A percentile compares a stretch with the other conserved stretches of the same genome.
Evolutionary conservation across 2,329 filamentous ascomycete genomes (phyloP).

Genomic region (Trichophyton rubrum): DNA sequence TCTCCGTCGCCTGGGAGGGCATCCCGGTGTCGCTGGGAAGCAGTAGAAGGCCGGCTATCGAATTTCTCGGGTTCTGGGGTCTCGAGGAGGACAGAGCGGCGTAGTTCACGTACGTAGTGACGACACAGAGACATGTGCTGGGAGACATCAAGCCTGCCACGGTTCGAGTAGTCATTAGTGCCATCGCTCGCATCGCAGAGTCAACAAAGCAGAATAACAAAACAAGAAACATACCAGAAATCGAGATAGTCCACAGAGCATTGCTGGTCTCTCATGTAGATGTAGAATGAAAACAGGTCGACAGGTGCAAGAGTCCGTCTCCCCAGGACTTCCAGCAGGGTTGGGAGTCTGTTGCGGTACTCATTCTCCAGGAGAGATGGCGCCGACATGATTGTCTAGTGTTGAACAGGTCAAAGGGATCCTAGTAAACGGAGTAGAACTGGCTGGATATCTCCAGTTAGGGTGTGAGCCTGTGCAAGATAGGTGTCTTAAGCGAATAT

Average conservation of each 20-base stretch:
- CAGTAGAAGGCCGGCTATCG: conserved; percentile 49
- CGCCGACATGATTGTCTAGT: conserved; percentile 7
- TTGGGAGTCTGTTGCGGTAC: conserved; percentile 73
- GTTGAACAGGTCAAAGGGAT: neutral
- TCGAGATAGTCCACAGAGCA: conserved; percentile 95
- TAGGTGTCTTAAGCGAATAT: neutral
- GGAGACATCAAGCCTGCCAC: conserved; percentile 83
- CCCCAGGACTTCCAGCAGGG: conserved; percentile 89
- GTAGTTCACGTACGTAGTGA: conserved; percentile 90
- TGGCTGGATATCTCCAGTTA: neutral
- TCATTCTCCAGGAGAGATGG: conserved; percentile 27
- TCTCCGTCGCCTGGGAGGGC: neutral
- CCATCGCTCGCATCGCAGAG: conserved; percentile 6
- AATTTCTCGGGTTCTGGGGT: conserved; percentile 80
- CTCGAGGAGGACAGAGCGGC: conserved; percentile 80
- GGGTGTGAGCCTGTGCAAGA: neutral
- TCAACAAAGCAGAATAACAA: neutral
- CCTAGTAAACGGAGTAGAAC: neutral
- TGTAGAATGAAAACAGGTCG: conserved; percentile 97
- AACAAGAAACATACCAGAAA: conserved; percentile 63
- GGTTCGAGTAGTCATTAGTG: neutral
- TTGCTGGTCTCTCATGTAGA: conserved; percentile 98
- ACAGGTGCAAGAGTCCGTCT: conserved; percentile 89
- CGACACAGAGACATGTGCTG: conserved; percentile 96
- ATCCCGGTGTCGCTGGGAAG: conserved; percentile 4